phyloP scores from a whole-genome alignment of 1,139 yeast species.

The Hanseniaspora sp. region DNA sequence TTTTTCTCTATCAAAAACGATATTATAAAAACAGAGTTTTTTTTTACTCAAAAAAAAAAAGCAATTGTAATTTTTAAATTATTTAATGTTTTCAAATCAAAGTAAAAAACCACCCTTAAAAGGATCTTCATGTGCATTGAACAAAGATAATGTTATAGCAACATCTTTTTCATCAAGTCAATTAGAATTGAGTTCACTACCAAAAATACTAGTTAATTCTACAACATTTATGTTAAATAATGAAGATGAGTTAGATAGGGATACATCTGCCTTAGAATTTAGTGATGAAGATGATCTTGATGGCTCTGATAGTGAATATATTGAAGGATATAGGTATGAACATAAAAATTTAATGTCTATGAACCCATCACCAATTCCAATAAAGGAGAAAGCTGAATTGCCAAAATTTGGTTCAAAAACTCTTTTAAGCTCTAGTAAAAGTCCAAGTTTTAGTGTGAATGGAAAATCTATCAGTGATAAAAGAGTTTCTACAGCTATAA shows the following conservation, averaged over 20 bases:
- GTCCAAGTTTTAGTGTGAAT: background rate
- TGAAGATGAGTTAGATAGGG: background rate
- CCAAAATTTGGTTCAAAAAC: background rate
- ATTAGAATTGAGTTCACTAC: background rate
- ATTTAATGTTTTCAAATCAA: constrained; percentile 4
- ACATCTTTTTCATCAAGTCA: background rate
- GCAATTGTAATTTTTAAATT: background rate
- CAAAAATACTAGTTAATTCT: constrained; percentile 1
- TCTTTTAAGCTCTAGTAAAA: background rate
- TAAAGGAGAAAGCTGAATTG: background rate
- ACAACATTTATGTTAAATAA: constrained; percentile 7
- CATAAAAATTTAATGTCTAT: constrained; percentile 18
- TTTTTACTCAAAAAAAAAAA: no score
- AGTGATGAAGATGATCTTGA: constrained; percentile 4
- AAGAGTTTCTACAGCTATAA: background rate
- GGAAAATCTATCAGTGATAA: background rate
- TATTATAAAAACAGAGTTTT: no score
- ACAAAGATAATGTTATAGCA: constrained; percentile 2
- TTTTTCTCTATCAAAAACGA: no score
- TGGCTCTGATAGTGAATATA: constrained; percentile 1
- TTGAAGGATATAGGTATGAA: constrained; percentile 12
- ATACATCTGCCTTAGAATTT: constrained; percentile 9
- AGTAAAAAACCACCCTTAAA: background rate
- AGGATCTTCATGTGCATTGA: background rate
- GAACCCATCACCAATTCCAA: constrained; percentile 17